Percentiles rank a stretch among this genome's conserved stretches.
These are phyloP conservation scores for Diaporthe velutina DNA, from an alignment of 2,329 filamentous ascomycete species.

Conservation along the genomic window DNA sequence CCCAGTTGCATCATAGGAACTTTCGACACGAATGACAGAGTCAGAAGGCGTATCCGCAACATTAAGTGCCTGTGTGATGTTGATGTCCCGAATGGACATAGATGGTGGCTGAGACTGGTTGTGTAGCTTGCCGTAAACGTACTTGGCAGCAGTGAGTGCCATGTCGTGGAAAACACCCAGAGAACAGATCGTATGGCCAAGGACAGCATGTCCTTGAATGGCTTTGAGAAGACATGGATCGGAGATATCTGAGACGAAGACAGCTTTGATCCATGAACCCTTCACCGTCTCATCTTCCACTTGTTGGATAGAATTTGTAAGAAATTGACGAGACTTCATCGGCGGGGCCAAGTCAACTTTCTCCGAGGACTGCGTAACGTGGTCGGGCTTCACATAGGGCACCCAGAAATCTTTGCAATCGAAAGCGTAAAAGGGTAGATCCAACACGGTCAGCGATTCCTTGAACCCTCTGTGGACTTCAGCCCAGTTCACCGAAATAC, in stretches of 20 bases:
- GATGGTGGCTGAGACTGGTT: not conserved
- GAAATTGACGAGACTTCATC: not conserved
- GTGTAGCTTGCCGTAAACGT: not conserved
- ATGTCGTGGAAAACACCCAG: not conserved
- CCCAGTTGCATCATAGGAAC: not conserved
- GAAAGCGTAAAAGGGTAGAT: slow-evolving; percentile 53
- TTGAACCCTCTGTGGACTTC: slow-evolving; percentile 20
- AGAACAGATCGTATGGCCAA: slow-evolving; percentile 1
- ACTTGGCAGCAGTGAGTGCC: not conserved
- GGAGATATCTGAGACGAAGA: slow-evolving; percentile 53
- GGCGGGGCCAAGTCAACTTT: not conserved
- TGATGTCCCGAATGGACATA: not conserved
- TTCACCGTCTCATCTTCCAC: not conserved
- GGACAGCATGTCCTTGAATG: slow-evolving; percentile 67
- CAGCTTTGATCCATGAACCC: not conserved
- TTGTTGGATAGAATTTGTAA: not conserved
- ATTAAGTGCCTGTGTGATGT: not conserved
- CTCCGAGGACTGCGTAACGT: not conserved
- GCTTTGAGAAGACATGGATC: slow-evolving; percentile 65
- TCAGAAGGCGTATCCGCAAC: not conserved
- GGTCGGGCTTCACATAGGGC: slow-evolving; percentile 45
- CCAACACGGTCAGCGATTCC: slow-evolving; percentile 48
- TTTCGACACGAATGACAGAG: not conserved
- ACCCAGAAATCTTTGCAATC: slow-evolving; percentile 56
- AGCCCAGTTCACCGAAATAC: slow-evolving; percentile 17